Base-by-base conservation (phyloP, 257 asterid genomes). In the Nicotiana attenuata region DNA sequence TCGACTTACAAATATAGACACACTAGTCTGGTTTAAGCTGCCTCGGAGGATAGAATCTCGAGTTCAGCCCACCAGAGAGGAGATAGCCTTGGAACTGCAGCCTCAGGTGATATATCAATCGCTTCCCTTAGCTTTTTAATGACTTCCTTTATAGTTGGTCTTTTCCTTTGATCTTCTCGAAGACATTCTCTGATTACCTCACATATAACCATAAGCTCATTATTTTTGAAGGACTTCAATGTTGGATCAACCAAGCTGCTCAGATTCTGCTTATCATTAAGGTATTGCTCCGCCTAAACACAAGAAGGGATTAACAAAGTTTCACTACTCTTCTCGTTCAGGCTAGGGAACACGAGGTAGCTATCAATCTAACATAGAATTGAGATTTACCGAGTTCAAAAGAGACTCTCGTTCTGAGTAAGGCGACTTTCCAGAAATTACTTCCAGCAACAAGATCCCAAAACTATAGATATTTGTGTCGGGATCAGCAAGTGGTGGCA, bases 41-140 rank as follows among this genome's bases (percentile, higher is more conserved):
- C 77, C 78, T 80, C 83, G 1, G 77, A 47, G 29, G 83, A 80
- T 65, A 80, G 61, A 2, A 80, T 80, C 83, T 80, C 83, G n/a
- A 80, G 83, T 17, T 80, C 83, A 47, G 83, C 83, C 83, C 83
- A 80, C 83, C 83, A 80, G 14, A 80, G 83, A 3, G 83, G 83
- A 28, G 83, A 80, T 1, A 80, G 55, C 29, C 76, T 65, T 15
- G 83, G 83, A 57, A 29, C 61, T 80, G 83, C 83, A 50, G 77
- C 83, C 10, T 80, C 77, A 65, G 83, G 65, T 24, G 77, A 20
- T 20, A 80, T 80, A 35, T 56, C 83, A 52, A 56, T 80, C 55
- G 9, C 63, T 50, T 80, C 66, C 31, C 83, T 80, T 69, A 80
- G 63, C 50, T 38, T 80, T 26, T 3, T 16, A 80, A 35, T 19